These are phyloP conservation scores for Paramecium tetraurelia DNA, from an alignment of 73 alveolate species.

Conservation along the genomic window DNA sequence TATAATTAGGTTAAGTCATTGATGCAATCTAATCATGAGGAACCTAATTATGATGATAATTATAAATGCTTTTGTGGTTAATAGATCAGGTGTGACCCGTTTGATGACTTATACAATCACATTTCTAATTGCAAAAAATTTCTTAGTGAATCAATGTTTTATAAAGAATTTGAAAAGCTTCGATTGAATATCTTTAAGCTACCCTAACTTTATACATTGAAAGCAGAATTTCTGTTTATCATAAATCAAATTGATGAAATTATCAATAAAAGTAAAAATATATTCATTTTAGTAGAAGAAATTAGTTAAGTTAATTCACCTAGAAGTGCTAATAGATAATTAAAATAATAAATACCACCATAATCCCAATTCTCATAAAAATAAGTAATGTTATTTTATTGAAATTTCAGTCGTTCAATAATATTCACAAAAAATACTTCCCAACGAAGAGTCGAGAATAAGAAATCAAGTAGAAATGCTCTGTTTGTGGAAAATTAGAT, in stretches of 20 bases:
- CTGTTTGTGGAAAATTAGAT: neutral
- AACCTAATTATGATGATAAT: conserved; percentile 23
- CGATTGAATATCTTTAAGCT: conserved; percentile 1
- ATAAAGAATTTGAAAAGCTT: conserved; percentile 18
- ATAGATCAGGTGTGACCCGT: neutral
- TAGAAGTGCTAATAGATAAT: neutral
- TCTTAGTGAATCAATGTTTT: conserved; percentile 44
- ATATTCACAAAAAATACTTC: neutral
- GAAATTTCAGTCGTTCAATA: neutral
- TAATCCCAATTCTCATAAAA: neutral
- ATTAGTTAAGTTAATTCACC: neutral
- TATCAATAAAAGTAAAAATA: neutral
- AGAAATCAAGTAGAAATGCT: neutral
- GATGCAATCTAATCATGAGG: neutral
- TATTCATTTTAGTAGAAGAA: neutral
- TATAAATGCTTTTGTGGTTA: conserved; percentile 53
- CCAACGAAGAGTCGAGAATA: neutral
- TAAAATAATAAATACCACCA: neutral
- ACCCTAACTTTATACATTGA: conserved; percentile 37
- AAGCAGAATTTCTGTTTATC: conserved; percentile 38
- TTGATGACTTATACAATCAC: conserved; percentile 32
- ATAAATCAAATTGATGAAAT: conserved; percentile 4
- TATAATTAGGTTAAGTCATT: neutral
- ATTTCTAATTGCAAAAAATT: conserved; percentile 2
- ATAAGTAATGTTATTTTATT: neutral